Evolutionary conservation across 306 rosid genomes (phyloP), one percentile per base, ranked within the genome.

Genomic region (Gleditsia sinensis): DNA sequence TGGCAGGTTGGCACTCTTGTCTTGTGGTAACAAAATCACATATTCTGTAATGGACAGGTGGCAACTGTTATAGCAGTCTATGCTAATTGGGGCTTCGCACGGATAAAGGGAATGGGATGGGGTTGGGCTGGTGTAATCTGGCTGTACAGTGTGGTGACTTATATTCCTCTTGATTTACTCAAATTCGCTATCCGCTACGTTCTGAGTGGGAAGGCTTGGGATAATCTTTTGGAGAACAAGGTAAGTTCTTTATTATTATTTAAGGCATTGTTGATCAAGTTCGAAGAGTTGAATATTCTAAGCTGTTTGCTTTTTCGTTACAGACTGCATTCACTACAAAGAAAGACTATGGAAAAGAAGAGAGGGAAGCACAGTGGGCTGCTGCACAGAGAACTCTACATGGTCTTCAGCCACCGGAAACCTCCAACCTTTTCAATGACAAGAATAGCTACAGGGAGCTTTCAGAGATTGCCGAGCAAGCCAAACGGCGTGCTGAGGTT

Each of bases 331-430:
- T 95, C 72, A 95, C 99, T 4, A 90, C 99, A 69, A 95, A 95
- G 97, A 92, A 95, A 83, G 93, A 95, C 79, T 95, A 95, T 4
- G 99, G 99, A 0, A 95, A 95, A 87, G 98, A 90, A 88, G 99
- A 95, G 86, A 90, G 99, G 65, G 98, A 95, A 82, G 99, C 99
- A 39, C 99, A 95, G 21, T 95, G 99, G 99, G 99, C 99, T 23
- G 67, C 99, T 34, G 93, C 99, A 27, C 99, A 95, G 79, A 87
- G 99, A 77, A 95, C 99, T 20, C 89, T 95, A 12, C 99, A 95
- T 51, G 99, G 99, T 69, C 99, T 95, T 82, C 99, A 92, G 77
- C 93, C 97, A 75, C 96, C 99, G 0, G 98, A 92, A 82, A 50
- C 88, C 54, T 54, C 40, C 86, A 90, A 65, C 82, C 28, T 86